Evolutionary conservation across 495 filamentous ascomycete genomes (phyloP).

Genomic region (Aspergillus wentii): DNA sequence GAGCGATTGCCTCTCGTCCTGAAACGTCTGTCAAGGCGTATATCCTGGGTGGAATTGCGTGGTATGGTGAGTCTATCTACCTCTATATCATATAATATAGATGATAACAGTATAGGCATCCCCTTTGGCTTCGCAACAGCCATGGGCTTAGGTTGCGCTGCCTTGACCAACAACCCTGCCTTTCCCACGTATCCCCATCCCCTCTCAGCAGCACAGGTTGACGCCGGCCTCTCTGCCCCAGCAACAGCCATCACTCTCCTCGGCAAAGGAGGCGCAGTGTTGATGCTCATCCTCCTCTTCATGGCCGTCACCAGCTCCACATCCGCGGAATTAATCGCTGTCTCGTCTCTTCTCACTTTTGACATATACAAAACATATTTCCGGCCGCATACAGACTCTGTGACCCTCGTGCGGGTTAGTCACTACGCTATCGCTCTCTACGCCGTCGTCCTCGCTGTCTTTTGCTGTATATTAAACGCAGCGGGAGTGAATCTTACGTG

Average conservation of each 20-base stretch:
- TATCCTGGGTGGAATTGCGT: conserved; percentile 44
- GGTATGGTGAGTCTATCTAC: conserved; percentile 28
- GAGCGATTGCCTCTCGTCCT: conserved; percentile 44
- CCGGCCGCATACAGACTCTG: conserved; percentile 36
- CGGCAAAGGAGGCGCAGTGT: conserved; percentile 42
- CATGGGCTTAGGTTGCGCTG: conserved; percentile 43
- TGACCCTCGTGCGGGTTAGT: conserved; percentile 40
- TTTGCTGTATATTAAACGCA: conserved; percentile 39
- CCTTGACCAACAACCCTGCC: conserved; percentile 36
- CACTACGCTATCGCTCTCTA: conserved; percentile 44
- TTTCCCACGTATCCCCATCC: conserved; percentile 53
- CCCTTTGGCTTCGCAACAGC: conserved; percentile 47
- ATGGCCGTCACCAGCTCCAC: conserved; percentile 49
- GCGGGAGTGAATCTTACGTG: conserved; percentile 40
- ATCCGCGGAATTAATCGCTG: conserved; percentile 50
- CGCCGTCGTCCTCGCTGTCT: conserved; percentile 40
- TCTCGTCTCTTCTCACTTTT: conserved; percentile 50
- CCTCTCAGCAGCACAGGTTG: conserved; percentile 36
- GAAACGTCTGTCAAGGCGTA: conserved; percentile 42
- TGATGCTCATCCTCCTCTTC: conserved; percentile 46
- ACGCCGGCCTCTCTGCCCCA: conserved; percentile 41
- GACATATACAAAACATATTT: conserved; percentile 53
- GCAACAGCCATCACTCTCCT: conserved; percentile 43
- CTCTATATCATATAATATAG: not conserved
- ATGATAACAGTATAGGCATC: conserved; percentile 17